Evolutionary conservation across 306 rosid species (phyloP), one percentile per base, ranked within the genome.

Genomic region (Quercus mongolica): DNA sequence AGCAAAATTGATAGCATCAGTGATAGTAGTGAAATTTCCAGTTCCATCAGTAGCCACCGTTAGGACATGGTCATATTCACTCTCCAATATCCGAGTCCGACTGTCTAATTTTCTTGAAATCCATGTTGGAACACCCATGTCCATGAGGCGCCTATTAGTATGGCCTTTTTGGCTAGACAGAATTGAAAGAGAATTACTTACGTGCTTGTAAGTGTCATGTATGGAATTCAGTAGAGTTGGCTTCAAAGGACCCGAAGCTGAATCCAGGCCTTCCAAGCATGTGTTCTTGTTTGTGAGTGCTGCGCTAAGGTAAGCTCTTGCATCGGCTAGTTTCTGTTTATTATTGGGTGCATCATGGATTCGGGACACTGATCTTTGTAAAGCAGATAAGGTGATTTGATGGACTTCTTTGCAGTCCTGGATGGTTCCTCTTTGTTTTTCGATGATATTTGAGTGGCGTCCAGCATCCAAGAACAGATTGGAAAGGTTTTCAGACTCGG

Each of bases 281-380:
- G 98, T 93, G 90, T 90, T 82, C 83, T 91, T 91, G 91, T 93
- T 93, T 49, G 98, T 91, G 13, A 93, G 79, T 20, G 98, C 89
- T 74, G 97, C 98, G 79, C 98, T 93, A 8, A 93, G 94, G 59
- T 87, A 93, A 8, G 89, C 72, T 82, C 85, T 87, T 11, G 98
- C 92, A 80, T 89, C 89, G 15, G 62, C 79, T 8, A 89, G 49
- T 28, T 86, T 83, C 57, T 31, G 76, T 0, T 78, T 26, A 21
- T 80, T 25, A 26, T 79, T 54, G 13, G 74, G 12, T 5, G 83
- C 72, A 13, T 69, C 72, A 13, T 70, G 79, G 69, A 93, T 69
- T 19, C 74, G 68, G 15, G 94, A 85, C 1, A 88, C 74, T 6
- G 97, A 91, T 85, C 87, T 69, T 46, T 81, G 72, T 19, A 93